Conservation (phyloP, 768 basidiomycete species). For the Multifurca ochricompacta region DNA sequence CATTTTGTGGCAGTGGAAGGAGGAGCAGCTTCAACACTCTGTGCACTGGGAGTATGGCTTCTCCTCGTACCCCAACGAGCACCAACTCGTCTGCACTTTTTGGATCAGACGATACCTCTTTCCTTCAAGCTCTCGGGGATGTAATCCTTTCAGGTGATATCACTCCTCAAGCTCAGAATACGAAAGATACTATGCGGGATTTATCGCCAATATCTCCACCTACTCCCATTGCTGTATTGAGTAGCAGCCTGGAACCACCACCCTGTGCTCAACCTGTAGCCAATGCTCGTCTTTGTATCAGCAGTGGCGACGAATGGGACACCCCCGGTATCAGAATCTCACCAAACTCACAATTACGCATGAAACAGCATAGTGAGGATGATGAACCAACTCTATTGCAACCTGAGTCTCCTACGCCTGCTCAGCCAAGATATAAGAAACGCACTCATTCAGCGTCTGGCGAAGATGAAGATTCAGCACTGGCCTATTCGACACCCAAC, state of each 20-base stretch:
- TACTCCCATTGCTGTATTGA: neutral
- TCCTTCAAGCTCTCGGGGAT: conserved; percentile 40
- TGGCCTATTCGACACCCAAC: neutral
- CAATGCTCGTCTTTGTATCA: conserved; percentile 33
- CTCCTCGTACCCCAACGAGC: conserved; percentile 10
- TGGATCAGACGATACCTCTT: conserved; percentile 45
- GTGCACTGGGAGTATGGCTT: conserved; percentile 8
- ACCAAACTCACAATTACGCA: neutral
- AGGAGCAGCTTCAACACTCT: neutral
- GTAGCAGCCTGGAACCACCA: conserved; percentile 30
- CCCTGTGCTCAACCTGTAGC: conserved; percentile 34
- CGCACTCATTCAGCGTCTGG: conserved; percentile 11
- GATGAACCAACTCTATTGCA: neutral
- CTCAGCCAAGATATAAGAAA: conserved; percentile 15
- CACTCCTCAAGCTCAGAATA: neutral
- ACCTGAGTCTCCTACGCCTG: neutral
- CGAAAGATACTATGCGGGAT: neutral
- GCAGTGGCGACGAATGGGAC: conserved; percentile 30
- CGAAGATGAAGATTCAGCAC: conserved; percentile 5
- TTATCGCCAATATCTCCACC: conserved; percentile 5
- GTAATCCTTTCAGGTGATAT: conserved; percentile 43
- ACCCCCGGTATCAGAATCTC: neutral
- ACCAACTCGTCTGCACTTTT: conserved; percentile 46
- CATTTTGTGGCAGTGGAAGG: too few relatives aligned
- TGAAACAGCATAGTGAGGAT: neutral